Evolutionary conservation across 345 rosid species (phyloP).

Genomic region (Pistacia integerrima): DNA sequence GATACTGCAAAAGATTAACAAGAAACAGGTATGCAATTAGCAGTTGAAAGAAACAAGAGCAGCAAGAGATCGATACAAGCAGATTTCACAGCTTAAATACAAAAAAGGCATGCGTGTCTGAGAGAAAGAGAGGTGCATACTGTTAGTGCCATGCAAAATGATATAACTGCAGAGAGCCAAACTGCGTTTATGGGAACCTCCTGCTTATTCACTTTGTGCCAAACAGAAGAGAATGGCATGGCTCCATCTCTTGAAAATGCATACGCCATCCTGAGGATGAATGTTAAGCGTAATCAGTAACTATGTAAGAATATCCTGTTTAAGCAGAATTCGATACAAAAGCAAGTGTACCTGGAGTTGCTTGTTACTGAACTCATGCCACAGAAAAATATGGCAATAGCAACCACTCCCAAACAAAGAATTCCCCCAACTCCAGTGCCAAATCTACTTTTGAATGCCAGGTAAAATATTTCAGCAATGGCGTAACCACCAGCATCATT

Average conservation of each 20-base stretch:
- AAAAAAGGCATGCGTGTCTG: too few species aligned
- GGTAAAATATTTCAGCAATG: conserved; percentile 84
- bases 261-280: conserved; percentile 80
- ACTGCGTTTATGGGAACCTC: conserved; percentile 90
- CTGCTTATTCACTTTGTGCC: conserved; percentile 90
- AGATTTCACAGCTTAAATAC: background rate
- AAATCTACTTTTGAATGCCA: conserved; percentile 79
- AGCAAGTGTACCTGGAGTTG: conserved; percentile 69
- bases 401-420: conserved; percentile 80
- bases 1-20: conserved; percentile 57
- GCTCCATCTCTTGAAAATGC: conserved; percentile 99
- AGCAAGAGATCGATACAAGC: background rate
- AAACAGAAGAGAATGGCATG: conserved; percentile 75
- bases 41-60: background rate
- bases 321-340: background rate
- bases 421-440: conserved; percentile 92
- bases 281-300: conserved; percentile 7
- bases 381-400: conserved; percentile 92
- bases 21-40: background rate
- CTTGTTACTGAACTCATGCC: conserved; percentile 98
- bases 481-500: conserved; percentile 93
- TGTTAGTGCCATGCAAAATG: conserved; percentile 95
- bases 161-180: conserved; percentile 73
- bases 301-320: background rate
- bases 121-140: conserved; percentile 39